Conservation (phyloP, 805 yeast genomes). For the Wickerhamiella qilinensis region DNA sequence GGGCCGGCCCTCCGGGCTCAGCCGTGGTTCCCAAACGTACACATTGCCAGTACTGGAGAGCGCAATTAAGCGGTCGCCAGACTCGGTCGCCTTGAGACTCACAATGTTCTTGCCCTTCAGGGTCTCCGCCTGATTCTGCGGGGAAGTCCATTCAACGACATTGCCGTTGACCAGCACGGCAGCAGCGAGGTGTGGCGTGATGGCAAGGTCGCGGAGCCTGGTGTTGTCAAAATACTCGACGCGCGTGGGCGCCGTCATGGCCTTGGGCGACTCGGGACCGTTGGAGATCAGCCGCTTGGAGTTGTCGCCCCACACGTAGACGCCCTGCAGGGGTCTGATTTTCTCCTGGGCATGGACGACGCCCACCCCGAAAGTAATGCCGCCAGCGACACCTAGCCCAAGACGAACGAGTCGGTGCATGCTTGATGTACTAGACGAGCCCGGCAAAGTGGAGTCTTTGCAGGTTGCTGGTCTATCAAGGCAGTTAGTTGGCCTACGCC, state of each 20-base stretch:
- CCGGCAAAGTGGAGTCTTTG: too few relatives aligned
- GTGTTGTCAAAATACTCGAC: constrained; percentile 47
- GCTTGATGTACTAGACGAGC: too few relatives aligned
- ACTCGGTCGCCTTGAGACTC: constrained; percentile 18
- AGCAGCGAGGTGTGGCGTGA: constrained; percentile 30
- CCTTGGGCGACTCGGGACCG: constrained; percentile 16
- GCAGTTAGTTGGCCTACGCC: too few relatives aligned
- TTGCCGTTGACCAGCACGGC: constrained; percentile 59
- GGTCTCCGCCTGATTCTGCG: constrained; percentile 22
- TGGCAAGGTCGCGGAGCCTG: constrained; percentile 37
- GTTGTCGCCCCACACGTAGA: constrained; percentile 51
- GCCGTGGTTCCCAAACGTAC: constrained; percentile 12
- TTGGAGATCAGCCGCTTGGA: constrained; percentile 22
- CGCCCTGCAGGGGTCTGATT: too few relatives aligned
- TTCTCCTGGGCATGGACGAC: too few relatives aligned
- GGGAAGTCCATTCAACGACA: constrained; percentile 45
- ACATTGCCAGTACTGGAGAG: constrained; percentile 27
- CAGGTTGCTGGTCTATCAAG: too few relatives aligned
- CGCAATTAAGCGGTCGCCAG: constrained; percentile 29
- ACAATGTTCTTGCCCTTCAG: constrained; percentile 32
- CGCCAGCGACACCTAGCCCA: too few relatives aligned
- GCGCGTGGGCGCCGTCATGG: constrained; percentile 40
- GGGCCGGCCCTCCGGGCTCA: constrained; percentile 1
- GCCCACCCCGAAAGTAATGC: too few relatives aligned
- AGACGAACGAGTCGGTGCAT: too few relatives aligned